Base-by-base conservation (phyloP, 768 basidiomycete genomes). In the Leccinum uliginosum region DNA sequence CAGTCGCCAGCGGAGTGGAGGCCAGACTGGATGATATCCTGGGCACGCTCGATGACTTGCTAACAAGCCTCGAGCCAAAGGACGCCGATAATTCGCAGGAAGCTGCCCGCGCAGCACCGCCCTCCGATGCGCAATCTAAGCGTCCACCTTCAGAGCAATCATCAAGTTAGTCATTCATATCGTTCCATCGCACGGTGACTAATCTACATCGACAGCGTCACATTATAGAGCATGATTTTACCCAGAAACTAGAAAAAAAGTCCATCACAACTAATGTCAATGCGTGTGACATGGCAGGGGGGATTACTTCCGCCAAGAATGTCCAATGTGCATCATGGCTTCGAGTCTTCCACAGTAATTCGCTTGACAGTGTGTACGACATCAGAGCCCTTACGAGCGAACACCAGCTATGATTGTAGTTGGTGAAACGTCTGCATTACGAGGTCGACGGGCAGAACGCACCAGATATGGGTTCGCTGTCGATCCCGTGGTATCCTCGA, bases 401-500 rank as follows among this genome's bases (percentile, higher is more conserved):
- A 93, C 17, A 93, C 91, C 57, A 93, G 81, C 91, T 93, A 44
- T 15, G 58, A 55, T 56, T 40, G 29, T 53, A 47, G 17, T 54
- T 34, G 62, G 14, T 51, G 46, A 61, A 21, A 43, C 7, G 35
- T 45, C 32, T 17, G 3, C 17, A 15, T 50, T 9, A n/a, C 38
- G 51, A 50, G 19, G 38, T 14, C 10, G 23, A 73, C 3, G 34
- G 27, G 14, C 6, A n/a, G 11, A 21, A 70, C 88, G 59, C 60
- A 91, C 91, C 73, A 93, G 75, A 74, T 93, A 93, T 26, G 91
- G 91, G 65, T 93, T 93, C n/a, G 89, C 91, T 34, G 84, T 92
- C 17, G 83, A 87, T 21, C 89, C 91, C n/a, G 91, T 92, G 34
- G 93, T 90, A 74, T 97, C 91, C 27, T 85, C 86, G 52, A 97